These are phyloP conservation scores for Lodderomyces elongisporus DNA, from an alignment of 1,139 yeast species.

Conservation along the genomic window DNA sequence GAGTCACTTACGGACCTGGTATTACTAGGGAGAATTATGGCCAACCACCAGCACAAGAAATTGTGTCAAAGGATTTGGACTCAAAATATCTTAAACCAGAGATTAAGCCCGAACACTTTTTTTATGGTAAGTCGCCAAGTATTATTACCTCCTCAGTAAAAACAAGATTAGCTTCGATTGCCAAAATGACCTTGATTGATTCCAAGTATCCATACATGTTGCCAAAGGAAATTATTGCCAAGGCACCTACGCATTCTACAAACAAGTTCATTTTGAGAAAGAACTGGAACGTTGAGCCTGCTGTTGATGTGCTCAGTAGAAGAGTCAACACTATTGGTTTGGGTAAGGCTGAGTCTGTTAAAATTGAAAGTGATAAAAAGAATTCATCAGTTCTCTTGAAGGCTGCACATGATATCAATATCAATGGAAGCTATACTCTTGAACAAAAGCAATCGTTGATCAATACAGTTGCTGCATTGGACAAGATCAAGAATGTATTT, in stretches of 20 bases:
- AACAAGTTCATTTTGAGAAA: slow-evolving; percentile 28
- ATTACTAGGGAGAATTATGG: no score
- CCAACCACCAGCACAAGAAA: no score
- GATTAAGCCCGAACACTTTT: slow-evolving; percentile 28
- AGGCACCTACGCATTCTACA: slow-evolving; percentile 17
- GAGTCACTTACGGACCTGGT: no score
- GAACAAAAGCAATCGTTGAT: slow-evolving; percentile 26
- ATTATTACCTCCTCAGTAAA: slow-evolving; percentile 23
- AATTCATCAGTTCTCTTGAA: slow-evolving; percentile 7
- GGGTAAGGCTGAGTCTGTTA: slow-evolving; percentile 23
- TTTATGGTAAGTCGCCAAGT: slow-evolving; percentile 36
- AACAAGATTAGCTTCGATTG: slow-evolving; percentile 39
- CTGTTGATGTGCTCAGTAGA: slow-evolving; percentile 19
- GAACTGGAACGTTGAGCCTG: slow-evolving; percentile 25
- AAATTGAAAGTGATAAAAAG: slow-evolving; percentile 8
- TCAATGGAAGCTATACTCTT: slow-evolving; percentile 28
- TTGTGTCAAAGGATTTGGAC: slow-evolving; percentile 14
- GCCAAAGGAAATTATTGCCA: slow-evolving; percentile 33
- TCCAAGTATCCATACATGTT: slow-evolving; percentile 42
- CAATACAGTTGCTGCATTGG: slow-evolving; percentile 26
- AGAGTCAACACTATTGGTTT: slow-evolving; percentile 30
- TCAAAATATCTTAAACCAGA: slow-evolving; percentile 20
- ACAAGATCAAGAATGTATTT: slow-evolving; percentile 22
- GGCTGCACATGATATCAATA: slow-evolving; percentile 18
- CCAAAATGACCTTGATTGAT: slow-evolving; percentile 34